Percentiles rank a stretch among this genome's conserved stretches.
Evolutionary conservation across 176 grass and related monocot genomes (phyloP).

Genomic region (Musa acuminata): DNA sequence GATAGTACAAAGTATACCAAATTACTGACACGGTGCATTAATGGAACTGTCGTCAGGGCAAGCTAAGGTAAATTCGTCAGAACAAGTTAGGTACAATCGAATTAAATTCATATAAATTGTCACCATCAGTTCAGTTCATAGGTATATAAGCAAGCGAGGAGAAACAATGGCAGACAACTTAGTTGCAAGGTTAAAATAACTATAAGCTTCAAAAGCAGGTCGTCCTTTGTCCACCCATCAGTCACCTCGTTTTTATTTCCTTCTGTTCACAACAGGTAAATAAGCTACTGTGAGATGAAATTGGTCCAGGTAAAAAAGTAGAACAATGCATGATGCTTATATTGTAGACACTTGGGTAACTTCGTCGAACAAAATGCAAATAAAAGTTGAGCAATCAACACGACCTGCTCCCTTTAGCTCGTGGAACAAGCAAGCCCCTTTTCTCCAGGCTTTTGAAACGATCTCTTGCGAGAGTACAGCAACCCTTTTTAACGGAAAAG

Average conservation of each 20-base stretch:
- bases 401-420: constrained; percentile 25
- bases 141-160: too few species aligned
- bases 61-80: too few species aligned
- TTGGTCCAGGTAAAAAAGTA: background rate
- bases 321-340: background rate
- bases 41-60: too few species aligned
- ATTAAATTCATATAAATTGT: too few species aligned
- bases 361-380: too few species aligned
- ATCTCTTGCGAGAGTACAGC: constrained; percentile 40
- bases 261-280: background rate
- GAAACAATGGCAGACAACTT: too few species aligned
- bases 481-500: constrained; percentile 15
- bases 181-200: too few species aligned
- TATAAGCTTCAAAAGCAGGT: too few species aligned
- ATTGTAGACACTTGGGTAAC: background rate
- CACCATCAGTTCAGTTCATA: too few species aligned
- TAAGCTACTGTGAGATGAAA: background rate
- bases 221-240: background rate
- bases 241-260: background rate
- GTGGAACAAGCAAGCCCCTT: constrained; percentile 32
- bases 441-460: constrained; percentile 46
- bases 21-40: too few species aligned
- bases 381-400: background rate
- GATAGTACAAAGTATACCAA: too few species aligned
- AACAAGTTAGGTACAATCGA: too few species aligned